A percentile compares a stretch with the other conserved stretches of the same genome.
Evolutionary conservation across 2,329 filamentous ascomycete genomes (phyloP).

Genomic region (Xylariaceae sp.): DNA sequence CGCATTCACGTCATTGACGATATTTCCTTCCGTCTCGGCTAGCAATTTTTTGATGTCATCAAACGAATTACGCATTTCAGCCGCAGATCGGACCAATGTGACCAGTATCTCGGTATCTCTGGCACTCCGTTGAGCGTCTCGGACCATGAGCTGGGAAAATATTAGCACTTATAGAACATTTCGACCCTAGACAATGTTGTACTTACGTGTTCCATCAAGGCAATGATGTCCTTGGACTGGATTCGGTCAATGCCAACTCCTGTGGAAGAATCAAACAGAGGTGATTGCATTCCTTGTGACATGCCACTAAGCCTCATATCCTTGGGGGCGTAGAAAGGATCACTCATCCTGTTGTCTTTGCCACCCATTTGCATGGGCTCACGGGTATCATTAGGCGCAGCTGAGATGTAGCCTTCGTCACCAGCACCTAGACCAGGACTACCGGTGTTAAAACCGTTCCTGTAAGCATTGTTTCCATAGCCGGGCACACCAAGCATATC

Average conservation of each 20-base stretch:
- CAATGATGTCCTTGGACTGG: conserved; percentile 92
- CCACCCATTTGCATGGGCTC: conserved; percentile 47
- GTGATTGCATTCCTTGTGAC: conserved; percentile 85
- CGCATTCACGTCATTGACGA: conserved; percentile 80
- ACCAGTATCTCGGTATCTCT: conserved; percentile 95
- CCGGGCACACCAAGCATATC: conserved; percentile 41
- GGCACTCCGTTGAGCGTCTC: conserved; percentile 92
- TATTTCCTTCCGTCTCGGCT: conserved; percentile 79
- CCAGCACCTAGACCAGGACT: conserved; percentile 57
- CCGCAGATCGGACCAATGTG: conserved; percentile 84
- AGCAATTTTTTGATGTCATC: conserved; percentile 93
- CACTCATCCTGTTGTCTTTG: conserved; percentile 53
- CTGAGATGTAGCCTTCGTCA: conserved; percentile 92
- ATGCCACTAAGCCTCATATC: conserved; percentile 71
- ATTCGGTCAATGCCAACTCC: conserved; percentile 86
- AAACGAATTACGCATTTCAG: conserved; percentile 95
- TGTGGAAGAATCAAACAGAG: conserved; percentile 83
- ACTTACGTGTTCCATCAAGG: conserved; percentile 89
- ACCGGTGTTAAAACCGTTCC: conserved; percentile 45
- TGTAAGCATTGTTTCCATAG: conserved; percentile 36
- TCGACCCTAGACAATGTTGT: background rate
- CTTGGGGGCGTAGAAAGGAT: conserved; percentile 60
- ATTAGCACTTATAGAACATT: conserved; percentile 23
- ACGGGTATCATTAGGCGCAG: conserved; percentile 52
- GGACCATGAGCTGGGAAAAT: conserved; percentile 67